Evolutionary conservation across 768 basidiomycete genomes (phyloP), one percentile per base, ranked within the genome.

Genomic region (Russula dissimulans): DNA sequence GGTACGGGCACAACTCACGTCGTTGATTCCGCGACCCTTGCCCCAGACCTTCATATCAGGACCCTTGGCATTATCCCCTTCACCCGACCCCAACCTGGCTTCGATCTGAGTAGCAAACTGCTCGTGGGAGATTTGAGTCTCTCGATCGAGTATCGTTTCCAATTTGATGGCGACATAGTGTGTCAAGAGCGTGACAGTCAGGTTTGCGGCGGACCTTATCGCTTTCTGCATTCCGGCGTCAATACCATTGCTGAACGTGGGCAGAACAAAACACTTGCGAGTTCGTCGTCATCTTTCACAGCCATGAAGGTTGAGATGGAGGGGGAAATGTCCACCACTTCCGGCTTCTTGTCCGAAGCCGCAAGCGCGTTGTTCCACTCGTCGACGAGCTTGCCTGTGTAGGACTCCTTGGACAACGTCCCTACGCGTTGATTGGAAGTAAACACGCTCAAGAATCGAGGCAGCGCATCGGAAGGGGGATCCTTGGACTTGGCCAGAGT

Each of bases 31-130:
- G 51, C 86, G 84, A 14, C 83, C 87, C 68, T 89, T 79, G 67
- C 78, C 81, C 94, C 95, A 97, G 17, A 95, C 83, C 69, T 86
- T 92, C 85, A 87, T 91, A 70, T 97, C 94, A 5, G 93, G 91
- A 2, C 87, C 87, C 68, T 90, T 92, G 3, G 82, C 84, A 61
- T 79, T 79, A 45, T 79, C 82, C 17, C 86, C 89, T 67, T 89
- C 87, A 45, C 88, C 89, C 18, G 87, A 90, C 11, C 95, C 95
- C 61, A 97, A 78, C 51, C 93, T 82, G 10, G 81, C 80, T 73
- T 99, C 95, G 50, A 97, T 87, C 71, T 92, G 85, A 38, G 84
- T 80, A 5, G 91, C 83, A 44, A 97, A 82, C 67, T 83, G 78
- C 65, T 94, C 91, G 68, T 99, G 95, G 0, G 91, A 81, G 34